phyloP scores from a whole-genome alignment of 1,284 basidiomycete genomes.

The Tilletia indica region DNA sequence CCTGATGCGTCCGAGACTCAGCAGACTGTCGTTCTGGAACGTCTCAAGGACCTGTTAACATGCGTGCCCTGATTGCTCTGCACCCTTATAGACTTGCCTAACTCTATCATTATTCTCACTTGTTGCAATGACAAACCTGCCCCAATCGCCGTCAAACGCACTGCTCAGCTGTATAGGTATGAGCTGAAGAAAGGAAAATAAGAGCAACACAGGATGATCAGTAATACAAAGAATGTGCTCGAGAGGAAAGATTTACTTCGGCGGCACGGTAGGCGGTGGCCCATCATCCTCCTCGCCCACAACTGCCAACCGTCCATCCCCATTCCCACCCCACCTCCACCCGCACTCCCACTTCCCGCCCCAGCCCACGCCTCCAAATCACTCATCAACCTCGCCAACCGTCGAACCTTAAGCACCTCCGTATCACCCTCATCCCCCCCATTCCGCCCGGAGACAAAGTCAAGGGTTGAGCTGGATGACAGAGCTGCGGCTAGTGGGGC shows the following conservation, averaged over 20 bases:
- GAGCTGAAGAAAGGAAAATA: too few species aligned
- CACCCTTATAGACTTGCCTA: too few species aligned
- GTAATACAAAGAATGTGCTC: not conserved
- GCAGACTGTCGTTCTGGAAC: not conserved
- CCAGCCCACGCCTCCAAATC: slow-evolving; percentile 16
- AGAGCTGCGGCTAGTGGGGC: too few species aligned
- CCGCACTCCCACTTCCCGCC: not conserved
- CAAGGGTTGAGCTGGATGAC: not conserved
- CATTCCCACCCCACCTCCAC: not conserved
- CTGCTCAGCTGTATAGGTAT: too few species aligned
- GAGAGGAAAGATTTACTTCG: slow-evolving; percentile 4
- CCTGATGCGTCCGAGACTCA: not conserved
- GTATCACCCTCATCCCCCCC: not conserved
- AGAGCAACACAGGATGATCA: too few species aligned
- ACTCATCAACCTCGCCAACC: slow-evolving; percentile 14
- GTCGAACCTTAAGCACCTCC: not conserved
- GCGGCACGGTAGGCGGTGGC: not conserved
- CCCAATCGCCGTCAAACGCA: too few species aligned
- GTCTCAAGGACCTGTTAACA: not conserved
- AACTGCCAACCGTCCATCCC: not conserved
- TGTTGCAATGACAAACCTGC: too few species aligned
- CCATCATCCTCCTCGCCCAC: not conserved
- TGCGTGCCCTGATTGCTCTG: not conserved
- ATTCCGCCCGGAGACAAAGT: not conserved
- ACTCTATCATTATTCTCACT: too few species aligned